phyloP scores from a whole-genome alignment of 371 early-diverging fungal genomes.

The Mucor indicus region DNA sequence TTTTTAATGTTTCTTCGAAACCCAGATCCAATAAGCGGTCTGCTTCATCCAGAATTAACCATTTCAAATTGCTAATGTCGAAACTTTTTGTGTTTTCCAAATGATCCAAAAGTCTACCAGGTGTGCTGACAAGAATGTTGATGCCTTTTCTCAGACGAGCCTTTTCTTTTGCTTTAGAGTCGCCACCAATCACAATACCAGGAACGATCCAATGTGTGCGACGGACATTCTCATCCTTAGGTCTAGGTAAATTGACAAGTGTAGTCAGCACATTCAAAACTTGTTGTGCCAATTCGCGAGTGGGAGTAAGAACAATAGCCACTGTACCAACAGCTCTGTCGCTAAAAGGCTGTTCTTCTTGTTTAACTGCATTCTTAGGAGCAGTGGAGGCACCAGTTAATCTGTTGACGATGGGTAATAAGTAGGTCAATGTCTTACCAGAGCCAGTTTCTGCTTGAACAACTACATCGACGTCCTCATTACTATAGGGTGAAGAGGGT shows the following conservation, averaged over 20 bases:
- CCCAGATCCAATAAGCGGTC: slow-evolving; percentile 97
- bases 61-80: slow-evolving; percentile 70
- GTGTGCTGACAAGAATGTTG: slow-evolving; percentile 94
- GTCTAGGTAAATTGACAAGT: slow-evolving; percentile 62
- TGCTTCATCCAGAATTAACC: slow-evolving; percentile 98
- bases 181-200: slow-evolving; percentile 91
- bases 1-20: slow-evolving; percentile 91
- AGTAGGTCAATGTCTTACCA: slow-evolving; percentile 97
- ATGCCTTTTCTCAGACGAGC: slow-evolving; percentile 90
- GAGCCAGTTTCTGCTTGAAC: slow-evolving; percentile 97
- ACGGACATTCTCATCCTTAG: slow-evolving; percentile 47
- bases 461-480: slow-evolving; percentile 73
- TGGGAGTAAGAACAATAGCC: slow-evolving; percentile 91
- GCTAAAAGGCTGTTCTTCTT: slow-evolving; percentile 25
- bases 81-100: slow-evolving; percentile 84
- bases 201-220: slow-evolving; percentile 92
- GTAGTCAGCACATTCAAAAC: slow-evolving; percentile 73
- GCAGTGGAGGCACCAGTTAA: slow-evolving; percentile 39
- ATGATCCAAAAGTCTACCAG: slow-evolving; percentile 97
- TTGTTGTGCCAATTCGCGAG: slow-evolving; percentile 98
- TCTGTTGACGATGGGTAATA: slow-evolving; percentile 79
- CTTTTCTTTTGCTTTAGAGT: slow-evolving; percentile 90
- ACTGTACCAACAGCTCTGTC: slow-evolving; percentile 67
- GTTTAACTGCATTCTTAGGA: slow-evolving; percentile 18
- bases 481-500: slow-evolving; percentile 31